Percentiles rank a stretch among this genome's conserved stretches.
These are phyloP conservation scores for Murraya koenigii DNA, from an alignment of 345 rosid genomes.

Conservation along the genomic window DNA sequence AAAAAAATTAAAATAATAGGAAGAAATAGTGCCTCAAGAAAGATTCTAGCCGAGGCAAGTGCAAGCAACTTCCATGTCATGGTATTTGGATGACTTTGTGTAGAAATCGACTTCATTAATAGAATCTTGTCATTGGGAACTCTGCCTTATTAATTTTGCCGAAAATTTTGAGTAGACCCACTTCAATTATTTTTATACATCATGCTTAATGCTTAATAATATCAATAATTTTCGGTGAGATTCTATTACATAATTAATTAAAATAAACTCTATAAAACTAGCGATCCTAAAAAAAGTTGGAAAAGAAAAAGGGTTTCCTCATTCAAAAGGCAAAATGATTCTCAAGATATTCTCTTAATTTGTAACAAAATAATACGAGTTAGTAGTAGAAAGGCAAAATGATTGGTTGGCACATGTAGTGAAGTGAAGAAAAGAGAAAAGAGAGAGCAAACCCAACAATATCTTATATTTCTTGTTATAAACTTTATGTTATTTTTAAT, in stretches of 20 bases:
- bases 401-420: conserved; percentile 25
- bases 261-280: background rate
- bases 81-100: conserved; percentile 19
- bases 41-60: conserved; percentile 7
- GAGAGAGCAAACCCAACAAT: background rate
- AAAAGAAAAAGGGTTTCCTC: background rate
- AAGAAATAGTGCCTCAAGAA: background rate
- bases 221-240: conserved; percentile 10
- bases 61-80: conserved; percentile 7
- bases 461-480: background rate
- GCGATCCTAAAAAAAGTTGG: background rate
- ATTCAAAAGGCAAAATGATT: conserved; percentile 22
- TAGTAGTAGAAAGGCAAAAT: conserved; percentile 23
- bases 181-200: background rate
- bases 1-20: background rate
- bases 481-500: background rate
- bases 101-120: conserved; percentile 17
- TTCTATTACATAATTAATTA: conserved; percentile 28
- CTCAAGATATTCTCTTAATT: conserved; percentile 15
- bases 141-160: background rate
- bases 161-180: background rate
- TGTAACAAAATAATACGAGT: background rate
- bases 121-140: conserved; percentile 27
- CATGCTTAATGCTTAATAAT: background rate
- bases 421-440: background rate